phyloP scores from a whole-genome alignment of 306 rosid species.

The Senna siamea region DNA sequence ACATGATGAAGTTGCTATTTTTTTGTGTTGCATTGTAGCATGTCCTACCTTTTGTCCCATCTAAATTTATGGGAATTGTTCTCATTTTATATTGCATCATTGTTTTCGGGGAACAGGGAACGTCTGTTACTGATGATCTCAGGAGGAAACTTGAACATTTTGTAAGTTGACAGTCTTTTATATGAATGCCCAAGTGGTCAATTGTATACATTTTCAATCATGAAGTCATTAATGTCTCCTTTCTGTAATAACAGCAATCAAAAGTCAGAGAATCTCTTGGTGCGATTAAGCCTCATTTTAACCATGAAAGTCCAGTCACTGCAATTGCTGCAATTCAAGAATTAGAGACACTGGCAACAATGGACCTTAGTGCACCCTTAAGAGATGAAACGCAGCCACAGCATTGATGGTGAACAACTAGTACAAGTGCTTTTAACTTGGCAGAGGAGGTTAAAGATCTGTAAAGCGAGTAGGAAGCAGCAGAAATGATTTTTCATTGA shows the following conservation, averaged over 20 bases:
- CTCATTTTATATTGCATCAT: slow-evolving; percentile 3
- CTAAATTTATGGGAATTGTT: not conserved
- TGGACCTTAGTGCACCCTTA: slow-evolving; percentile 63
- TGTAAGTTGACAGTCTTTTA: slow-evolving; percentile 55
- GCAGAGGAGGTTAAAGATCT: slow-evolving; percentile 50
- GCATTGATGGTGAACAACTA: slow-evolving; percentile 41
- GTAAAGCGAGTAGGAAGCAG: slow-evolving; percentile 73
- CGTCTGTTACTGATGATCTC: slow-evolving; percentile 48
- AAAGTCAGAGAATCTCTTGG: slow-evolving; percentile 66
- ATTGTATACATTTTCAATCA: not conserved
- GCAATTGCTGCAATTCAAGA: slow-evolving; percentile 68
- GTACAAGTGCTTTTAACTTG: slow-evolving; percentile 48
- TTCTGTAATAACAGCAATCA: slow-evolving; percentile 58
- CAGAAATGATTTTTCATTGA: slow-evolving; percentile 62
- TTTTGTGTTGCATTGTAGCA: not conserved
- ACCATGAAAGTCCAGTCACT: slow-evolving; percentile 50
- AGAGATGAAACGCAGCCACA: slow-evolving; percentile 47
- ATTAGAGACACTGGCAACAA: slow-evolving; percentile 59
- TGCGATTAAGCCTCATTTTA: slow-evolving; percentile 61
- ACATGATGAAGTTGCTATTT: not conserved
- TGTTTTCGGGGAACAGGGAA: slow-evolving; percentile 22
- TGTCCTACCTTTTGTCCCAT: not conserved
- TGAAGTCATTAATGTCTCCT: slow-evolving; percentile 23
- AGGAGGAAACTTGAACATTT: slow-evolving; percentile 67
- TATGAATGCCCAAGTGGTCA: not conserved